A percentile compares a stretch with the other conserved stretches of the same genome.
phyloP scores from a whole-genome alignment of 1,139 yeast species.

The Petasospora fabianii region DNA sequence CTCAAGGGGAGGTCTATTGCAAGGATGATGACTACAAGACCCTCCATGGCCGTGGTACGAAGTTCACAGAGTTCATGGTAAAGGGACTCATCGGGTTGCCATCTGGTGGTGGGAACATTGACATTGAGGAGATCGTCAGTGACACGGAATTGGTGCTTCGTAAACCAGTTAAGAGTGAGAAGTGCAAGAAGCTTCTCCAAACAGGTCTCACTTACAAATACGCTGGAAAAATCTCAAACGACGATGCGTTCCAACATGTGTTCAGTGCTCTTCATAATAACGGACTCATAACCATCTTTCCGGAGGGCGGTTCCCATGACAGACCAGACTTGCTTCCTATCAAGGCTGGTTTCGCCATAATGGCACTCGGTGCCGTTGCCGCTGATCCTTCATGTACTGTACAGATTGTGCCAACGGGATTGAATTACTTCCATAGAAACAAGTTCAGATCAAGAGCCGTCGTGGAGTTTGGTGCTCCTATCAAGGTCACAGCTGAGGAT shows the following conservation, averaged over 20 bases:
- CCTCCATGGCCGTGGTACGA: constrained; percentile 45
- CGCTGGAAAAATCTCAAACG: constrained; percentile 65
- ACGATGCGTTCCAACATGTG: constrained; percentile 56
- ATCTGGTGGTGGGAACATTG: constrained; percentile 52
- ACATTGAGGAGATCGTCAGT: constrained; percentile 50
- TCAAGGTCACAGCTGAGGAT: constrained; percentile 48
- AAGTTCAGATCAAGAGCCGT: constrained; percentile 77
- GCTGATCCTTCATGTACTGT: constrained; percentile 53
- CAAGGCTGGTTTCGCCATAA: constrained; percentile 77
- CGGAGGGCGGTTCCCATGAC: constrained; percentile 85
- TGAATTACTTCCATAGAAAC: constrained; percentile 75
- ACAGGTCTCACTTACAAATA: constrained; percentile 50
- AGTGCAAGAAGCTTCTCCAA: constrained; percentile 37
- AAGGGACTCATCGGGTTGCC: constrained; percentile 66
- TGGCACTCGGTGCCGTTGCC: constrained; percentile 75
- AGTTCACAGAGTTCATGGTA: constrained; percentile 40
- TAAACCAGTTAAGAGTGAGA: constrained; percentile 43
- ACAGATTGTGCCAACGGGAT: constrained; percentile 68
- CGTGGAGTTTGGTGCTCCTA: constrained; percentile 70
- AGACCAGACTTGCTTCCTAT: constrained; percentile 68
- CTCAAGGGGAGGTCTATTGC: constrained; percentile 43
- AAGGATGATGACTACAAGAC: constrained; percentile 33
- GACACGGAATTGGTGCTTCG: constrained; percentile 50
- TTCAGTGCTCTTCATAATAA: constrained; percentile 56
- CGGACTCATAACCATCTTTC: constrained; percentile 64